Evolutionary conservation across 306 rosid genomes (phyloP).

Genomic region (Castanea crenata): DNA sequence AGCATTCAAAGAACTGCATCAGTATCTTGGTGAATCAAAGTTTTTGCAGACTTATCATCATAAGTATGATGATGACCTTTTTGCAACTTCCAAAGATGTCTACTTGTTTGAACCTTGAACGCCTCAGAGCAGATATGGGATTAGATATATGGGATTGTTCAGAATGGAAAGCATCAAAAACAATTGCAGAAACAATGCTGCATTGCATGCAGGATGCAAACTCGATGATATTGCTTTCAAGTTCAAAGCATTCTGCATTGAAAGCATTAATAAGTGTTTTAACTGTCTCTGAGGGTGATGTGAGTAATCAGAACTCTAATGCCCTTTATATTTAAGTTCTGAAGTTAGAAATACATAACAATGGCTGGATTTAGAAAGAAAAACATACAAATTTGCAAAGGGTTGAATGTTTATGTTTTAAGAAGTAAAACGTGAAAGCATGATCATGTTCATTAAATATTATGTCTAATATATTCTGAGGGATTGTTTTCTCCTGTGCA

Average conservation of each 20-base stretch:
- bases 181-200: slow-evolving; percentile 70
- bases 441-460: not conserved
- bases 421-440: not conserved
- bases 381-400: not conserved
- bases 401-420: not conserved
- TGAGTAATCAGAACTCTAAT: slow-evolving; percentile 46
- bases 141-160: slow-evolving; percentile 75
- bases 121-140: slow-evolving; percentile 66
- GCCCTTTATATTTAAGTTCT: slow-evolving; percentile 16
- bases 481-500: not conserved
- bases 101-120: slow-evolving; percentile 67
- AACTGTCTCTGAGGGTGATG: slow-evolving; percentile 59
- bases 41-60: slow-evolving; percentile 49
- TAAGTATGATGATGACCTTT: slow-evolving; percentile 51
- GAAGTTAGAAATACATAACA: not conserved
- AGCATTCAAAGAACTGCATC: slow-evolving; percentile 78
- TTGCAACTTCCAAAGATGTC: slow-evolving; percentile 41
- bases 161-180: slow-evolving; percentile 73
- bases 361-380: not conserved
- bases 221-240: slow-evolving; percentile 55
- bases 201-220: slow-evolving; percentile 64
- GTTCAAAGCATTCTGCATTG: slow-evolving; percentile 71
- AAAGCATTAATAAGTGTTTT: slow-evolving; percentile 58
- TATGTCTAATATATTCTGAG: not conserved
- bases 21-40: slow-evolving; percentile 55